phyloP scores from a whole-genome alignment of 1,284 basidiomycete genomes.

The Puccinia coronata region DNA sequence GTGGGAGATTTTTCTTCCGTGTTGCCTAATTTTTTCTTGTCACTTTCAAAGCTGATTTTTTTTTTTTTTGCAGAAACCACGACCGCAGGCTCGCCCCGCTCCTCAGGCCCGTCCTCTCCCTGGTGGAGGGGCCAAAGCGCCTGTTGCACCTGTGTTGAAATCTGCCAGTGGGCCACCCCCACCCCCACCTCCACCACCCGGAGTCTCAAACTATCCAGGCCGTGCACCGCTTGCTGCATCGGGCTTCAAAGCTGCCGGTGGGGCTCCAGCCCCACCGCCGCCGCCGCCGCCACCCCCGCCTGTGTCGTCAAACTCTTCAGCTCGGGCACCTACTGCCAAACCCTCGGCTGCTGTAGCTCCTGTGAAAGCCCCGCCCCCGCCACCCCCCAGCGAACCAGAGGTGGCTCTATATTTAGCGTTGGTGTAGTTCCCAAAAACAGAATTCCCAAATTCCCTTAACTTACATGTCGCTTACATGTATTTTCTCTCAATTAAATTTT shows the following conservation, averaged over 20 bases:
- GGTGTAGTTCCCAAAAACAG: neutral
- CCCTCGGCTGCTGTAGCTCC: constrained; percentile 21
- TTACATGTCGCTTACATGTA: constrained; percentile 49
- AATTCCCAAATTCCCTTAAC: constrained; percentile 50
- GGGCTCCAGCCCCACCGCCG: constrained; percentile 63
- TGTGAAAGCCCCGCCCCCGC: constrained; percentile 39
- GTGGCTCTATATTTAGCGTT: constrained; percentile 22
- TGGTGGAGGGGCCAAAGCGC: constrained; percentile 33
- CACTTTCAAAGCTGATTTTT: constrained; percentile 57
- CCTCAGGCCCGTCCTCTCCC: constrained; percentile 58
- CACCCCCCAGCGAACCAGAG: constrained; percentile 26
- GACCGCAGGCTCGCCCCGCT: constrained; percentile 51
- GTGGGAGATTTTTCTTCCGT: constrained; percentile 58
- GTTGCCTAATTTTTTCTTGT: constrained; percentile 47
- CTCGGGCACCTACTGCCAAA: neutral
- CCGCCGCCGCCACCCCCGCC: constrained; percentile 66
- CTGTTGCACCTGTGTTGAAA: constrained; percentile 32
- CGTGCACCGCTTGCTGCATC: constrained; percentile 50
- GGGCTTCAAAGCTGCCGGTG: constrained; percentile 19
- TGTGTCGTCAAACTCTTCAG: constrained; percentile 58
- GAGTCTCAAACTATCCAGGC: constrained; percentile 25
- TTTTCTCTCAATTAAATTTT: neutral
- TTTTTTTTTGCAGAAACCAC: constrained; percentile 53
- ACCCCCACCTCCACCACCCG: constrained; percentile 64
- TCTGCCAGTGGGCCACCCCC: constrained; percentile 52